Evolutionary conservation across 2,329 filamentous ascomycete genomes (phyloP).

Genomic region (Fusarium hainanense): DNA sequence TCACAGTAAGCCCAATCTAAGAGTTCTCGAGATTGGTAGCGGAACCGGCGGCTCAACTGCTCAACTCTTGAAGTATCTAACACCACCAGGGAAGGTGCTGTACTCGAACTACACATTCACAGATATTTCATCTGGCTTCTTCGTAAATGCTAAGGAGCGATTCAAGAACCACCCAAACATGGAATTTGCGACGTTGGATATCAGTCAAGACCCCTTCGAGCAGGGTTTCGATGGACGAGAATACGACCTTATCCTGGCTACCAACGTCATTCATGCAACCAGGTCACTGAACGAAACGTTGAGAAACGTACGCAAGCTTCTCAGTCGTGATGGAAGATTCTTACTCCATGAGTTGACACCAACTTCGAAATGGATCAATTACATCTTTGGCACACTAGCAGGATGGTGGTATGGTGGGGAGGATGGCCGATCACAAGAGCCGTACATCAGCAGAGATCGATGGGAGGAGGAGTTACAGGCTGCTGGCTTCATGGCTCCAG

Average conservation of each 20-base stretch:
- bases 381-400: constrained; percentile 3
- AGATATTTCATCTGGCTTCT: constrained; percentile 1
- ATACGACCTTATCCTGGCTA: constrained; percentile 3
- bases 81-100: background rate
- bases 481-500: background rate
- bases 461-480: background rate
- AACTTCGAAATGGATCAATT: constrained; percentile 3
- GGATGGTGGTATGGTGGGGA: constrained; percentile 10
- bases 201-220: background rate
- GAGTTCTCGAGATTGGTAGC: constrained; percentile 3
- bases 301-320: background rate
- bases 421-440: background rate
- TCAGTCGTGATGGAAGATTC: background rate
- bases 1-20: constrained; percentile 1
- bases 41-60: constrained; percentile 4
- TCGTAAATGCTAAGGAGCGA: background rate
- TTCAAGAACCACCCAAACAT: background rate
- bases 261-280: constrained; percentile 1
- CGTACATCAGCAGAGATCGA: background rate
- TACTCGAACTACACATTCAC: constrained; percentile 7
- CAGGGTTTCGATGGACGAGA: background rate
- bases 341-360: background rate
- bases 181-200: background rate
- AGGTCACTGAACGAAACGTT: background rate
- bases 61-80: background rate